phyloP scores from a whole-genome alignment of 2,329 filamentous ascomycete species.

The Biscogniauxia marginata region DNA sequence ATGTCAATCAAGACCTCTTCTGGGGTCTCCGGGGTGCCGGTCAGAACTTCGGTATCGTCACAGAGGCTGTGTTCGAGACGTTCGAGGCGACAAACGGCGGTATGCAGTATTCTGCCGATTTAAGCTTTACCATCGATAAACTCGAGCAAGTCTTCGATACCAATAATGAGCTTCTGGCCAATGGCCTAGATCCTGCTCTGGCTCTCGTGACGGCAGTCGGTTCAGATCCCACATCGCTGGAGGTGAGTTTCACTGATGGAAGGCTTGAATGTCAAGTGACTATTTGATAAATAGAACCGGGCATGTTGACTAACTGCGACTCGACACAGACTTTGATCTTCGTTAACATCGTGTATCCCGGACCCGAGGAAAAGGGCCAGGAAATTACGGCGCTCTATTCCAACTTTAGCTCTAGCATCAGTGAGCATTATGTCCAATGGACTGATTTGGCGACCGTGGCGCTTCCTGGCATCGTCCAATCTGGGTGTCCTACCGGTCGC shows the following conservation, averaged over 20 bases:
- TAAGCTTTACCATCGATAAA: neutral
- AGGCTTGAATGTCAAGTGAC: too few species aligned
- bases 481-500: too few species aligned
- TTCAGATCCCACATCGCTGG: too few species aligned
- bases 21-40: constrained; percentile 14
- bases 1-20: constrained; percentile 8
- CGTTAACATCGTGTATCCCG: constrained; percentile 4
- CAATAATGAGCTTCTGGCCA: neutral
- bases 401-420: neutral
- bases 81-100: constrained; percentile 6
- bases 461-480: too few species aligned
- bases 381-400: neutral
- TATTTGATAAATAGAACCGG: constrained; percentile 1
- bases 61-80: too few species aligned
- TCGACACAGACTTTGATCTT: neutral
- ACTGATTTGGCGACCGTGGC: too few species aligned
- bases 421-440: too few species aligned
- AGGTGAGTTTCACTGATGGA: too few species aligned
- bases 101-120: neutral
- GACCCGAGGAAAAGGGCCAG: neutral
- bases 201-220: too few species aligned
- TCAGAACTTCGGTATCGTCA: constrained; percentile 14
- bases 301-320: neutral
- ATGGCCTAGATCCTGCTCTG: constrained; percentile 3
- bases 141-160: constrained; percentile 1